Base-by-base conservation (phyloP, 768 basidiomycete genomes). In the Candolleomyces efflorescens region DNA sequence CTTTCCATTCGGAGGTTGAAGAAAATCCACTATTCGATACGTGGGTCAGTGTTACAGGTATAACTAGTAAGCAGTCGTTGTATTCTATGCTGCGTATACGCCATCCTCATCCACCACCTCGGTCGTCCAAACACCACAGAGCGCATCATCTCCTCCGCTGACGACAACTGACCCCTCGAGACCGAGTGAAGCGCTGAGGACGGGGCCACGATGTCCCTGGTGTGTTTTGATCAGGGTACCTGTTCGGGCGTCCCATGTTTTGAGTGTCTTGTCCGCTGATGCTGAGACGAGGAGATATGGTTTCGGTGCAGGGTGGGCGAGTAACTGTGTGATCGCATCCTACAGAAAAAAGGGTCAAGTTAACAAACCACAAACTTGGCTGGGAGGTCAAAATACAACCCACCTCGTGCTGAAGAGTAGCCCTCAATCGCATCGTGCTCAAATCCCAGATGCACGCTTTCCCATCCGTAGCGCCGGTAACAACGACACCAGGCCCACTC, bases 391-490 rank as follows among this genome's bases (percentile, higher is more conserved):
- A 20, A 7, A 45, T 53, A 49, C 43, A 15, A 75, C 83, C 53
- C 60, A 95, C 95, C 70, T 86, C 77, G 66, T 98, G 95, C 60
- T 87, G 78, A 5, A 97, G 74, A 13, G 90, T 94, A 17, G 87
- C 81, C 56, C 97, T 82, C 53, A 94, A 69, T 60, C 90, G 81
- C 80, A 92, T 92, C 23, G 92, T 95, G 51, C 81, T 81, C 44
- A 95, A 78, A 73, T 99, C 97, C 94, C 96, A 99, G 36, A 98
- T 86, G 64, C 90, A 93, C 17, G 86, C 89, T 68, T 93, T 95
- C 0, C 94, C 94, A 67, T 99, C 97, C 3, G 96, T 98, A 4
- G 84, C 94, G 11, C 91, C 95, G 2, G 90, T 93, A 0, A 92
- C 84, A 11, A 87, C 86, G 18, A 91, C 83, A 7, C 83, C 84